Base-by-base conservation (phyloP, 179 eudicot genomes). In the Silene coronaria region DNA sequence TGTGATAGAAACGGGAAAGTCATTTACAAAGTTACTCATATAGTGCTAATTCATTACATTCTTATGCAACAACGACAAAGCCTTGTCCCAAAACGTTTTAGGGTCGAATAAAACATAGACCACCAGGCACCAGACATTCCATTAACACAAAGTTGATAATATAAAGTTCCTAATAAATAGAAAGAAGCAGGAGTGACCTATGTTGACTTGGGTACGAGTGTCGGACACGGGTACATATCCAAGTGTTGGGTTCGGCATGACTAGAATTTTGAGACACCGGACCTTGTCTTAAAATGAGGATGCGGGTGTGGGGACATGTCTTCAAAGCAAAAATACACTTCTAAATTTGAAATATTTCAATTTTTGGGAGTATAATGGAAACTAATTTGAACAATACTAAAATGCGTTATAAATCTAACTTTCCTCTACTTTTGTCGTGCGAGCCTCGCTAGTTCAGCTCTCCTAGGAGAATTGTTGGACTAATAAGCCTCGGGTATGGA, bases 51-150 rank as follows among this genome's bases (percentile, higher is more conserved):
- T 67, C 16, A 19, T 36, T 60, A 26, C 61, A n/a, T 26, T 69
- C 71, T 22, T n/a, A 23, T 69, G 30, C 57, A 45, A 69, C 58
- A 30, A 67, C 53, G 19, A 34, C 53, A 67, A 67, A 67, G 71
- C 48, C 26, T 69, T 45, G 57, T 69, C 16, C 58, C 34, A 42
- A 1, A 69, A 11, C 48, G 42, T 36, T 30, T 30, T 61, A 26
- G 13, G 66, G 27, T 26, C 3, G 30, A 24, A 24, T 28, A 7
- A 7, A 60, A 60, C 27, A 23, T 60, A 7, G 13, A 61, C 66
- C 66, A 11, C 28, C 24, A 67, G 34, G 19, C 66, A 11, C 28
- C 24, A 67, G 34, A 34, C 8, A 22, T 34, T 67, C 3, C 14
- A 17, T 32, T n/a, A n/a, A n/a, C 16, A 34, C 24, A 42, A 23